Evolutionary conservation across 139 green algal genomes (phyloP).

Genomic region (Nannochloris sp.): DNA sequence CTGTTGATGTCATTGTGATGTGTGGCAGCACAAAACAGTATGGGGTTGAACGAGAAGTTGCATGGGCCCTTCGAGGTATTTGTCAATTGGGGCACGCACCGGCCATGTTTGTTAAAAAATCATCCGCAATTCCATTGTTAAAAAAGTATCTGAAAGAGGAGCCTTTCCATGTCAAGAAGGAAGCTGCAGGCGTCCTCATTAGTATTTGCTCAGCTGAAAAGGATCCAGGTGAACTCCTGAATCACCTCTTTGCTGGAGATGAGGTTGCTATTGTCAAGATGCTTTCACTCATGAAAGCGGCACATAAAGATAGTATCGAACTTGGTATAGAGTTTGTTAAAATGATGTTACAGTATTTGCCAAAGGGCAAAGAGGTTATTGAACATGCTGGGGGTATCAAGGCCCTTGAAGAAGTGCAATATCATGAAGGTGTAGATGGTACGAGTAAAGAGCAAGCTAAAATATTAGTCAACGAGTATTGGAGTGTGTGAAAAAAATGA

Average conservation of each 20-base stretch:
- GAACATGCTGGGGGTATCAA: constrained; percentile 41
- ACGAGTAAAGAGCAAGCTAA: constrained; percentile 30
- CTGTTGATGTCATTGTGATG: not conserved
- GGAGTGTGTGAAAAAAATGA: constrained; percentile 1
- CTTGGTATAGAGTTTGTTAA: constrained; percentile 38
- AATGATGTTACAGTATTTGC: constrained; percentile 31
- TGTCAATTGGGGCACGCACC: constrained; percentile 3
- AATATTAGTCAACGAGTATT: constrained; percentile 38
- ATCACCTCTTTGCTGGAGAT: constrained; percentile 28
- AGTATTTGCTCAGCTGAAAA: constrained; percentile 28
- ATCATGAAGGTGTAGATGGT: constrained; percentile 6
- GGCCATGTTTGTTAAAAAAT: constrained; percentile 15
- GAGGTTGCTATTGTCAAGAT: constrained; percentile 19
- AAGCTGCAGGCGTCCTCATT: constrained; percentile 31
- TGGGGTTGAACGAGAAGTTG: constrained; percentile 27
- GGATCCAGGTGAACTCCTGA: constrained; percentile 17
- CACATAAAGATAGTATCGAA: constrained; percentile 31
- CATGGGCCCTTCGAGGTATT: constrained; percentile 27
- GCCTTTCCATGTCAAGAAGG: constrained; percentile 43
- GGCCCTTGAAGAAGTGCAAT: constrained; percentile 35
- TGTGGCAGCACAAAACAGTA: not conserved
- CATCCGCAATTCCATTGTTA: constrained; percentile 9
- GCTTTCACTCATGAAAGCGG: constrained; percentile 23
- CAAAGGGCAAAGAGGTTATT: constrained; percentile 19
- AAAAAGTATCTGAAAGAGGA: constrained; percentile 20